phyloP scores from a whole-genome alignment of 108 stramenopile species.

The Fragilariopsis cylindrus region DNA sequence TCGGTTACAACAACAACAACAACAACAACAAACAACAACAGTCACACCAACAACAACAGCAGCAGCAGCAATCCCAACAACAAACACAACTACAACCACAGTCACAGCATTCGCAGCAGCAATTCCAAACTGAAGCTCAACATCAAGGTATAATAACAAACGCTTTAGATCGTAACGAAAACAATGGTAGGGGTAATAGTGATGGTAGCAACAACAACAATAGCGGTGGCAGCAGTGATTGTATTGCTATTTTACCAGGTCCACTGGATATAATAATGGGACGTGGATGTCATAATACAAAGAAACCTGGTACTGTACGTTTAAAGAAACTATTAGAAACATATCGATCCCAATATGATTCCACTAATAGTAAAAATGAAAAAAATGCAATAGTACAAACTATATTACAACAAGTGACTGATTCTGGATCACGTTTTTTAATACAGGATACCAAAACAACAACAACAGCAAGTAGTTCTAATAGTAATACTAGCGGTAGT shows the following conservation, averaged over 20 bases:
- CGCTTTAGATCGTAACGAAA: no score
- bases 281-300: conserved; percentile 17
- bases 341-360: conserved; percentile 12
- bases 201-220: neutral
- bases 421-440: conserved; percentile 11
- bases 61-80: neutral
- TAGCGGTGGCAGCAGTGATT: neutral
- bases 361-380: neutral
- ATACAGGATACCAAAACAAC: neutral
- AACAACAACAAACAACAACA: conserved; percentile 1
- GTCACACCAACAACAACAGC: neutral
- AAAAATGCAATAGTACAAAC: conserved; percentile 15
- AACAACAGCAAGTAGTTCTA: no score
- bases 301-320: conserved; percentile 12
- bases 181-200: no score
- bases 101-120: no score
- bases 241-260: neutral
- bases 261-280: conserved; percentile 27
- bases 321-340: conserved; percentile 11
- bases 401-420: neutral
- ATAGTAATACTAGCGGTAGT: no score
- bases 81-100: neutral
- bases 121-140: neutral
- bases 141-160: neutral
- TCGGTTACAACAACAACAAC: neutral